A percentile compares a stretch with the other conserved stretches of the same genome.
Conservation (phyloP, 2,329 filamentous ascomycete species). For the Aspergillus cejpii region DNA sequence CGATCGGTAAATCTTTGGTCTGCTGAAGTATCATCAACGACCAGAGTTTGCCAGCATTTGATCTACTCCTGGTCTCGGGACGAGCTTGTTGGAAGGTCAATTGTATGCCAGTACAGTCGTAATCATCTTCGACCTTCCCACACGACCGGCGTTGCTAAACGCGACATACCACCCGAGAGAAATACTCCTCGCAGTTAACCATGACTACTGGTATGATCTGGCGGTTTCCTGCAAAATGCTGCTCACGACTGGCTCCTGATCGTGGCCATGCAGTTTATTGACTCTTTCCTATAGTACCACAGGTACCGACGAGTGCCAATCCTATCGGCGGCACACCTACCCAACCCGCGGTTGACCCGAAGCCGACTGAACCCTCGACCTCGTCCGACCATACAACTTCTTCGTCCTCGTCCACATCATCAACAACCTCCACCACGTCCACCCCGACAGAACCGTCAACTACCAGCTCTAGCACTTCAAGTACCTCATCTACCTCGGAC, state of each 20-base stretch:
- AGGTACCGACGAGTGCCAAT: constrained; percentile 6
- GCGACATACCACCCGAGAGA: neutral
- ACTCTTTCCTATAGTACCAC: neutral
- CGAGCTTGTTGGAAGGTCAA: neutral
- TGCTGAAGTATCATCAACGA: neutral
- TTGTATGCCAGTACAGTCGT: neutral
- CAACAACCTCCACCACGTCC: constrained; percentile 13
- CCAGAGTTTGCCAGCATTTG: neutral
- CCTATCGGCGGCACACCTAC: constrained; percentile 11
- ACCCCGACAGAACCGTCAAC: neutral
- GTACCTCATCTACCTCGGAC: constrained; percentile 9
- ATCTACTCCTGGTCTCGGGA: neutral
- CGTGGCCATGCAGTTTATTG: neutral
- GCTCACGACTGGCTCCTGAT: neutral
- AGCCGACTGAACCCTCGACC: constrained; percentile 11
- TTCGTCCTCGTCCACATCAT: constrained; percentile 10
- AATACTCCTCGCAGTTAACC: neutral
- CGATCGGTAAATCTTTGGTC: neutral
- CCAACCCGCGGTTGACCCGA: constrained; percentile 9
- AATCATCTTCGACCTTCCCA: neutral
- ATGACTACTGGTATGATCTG: neutral
- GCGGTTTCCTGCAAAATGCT: neutral
- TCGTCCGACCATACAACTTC: constrained; percentile 16
- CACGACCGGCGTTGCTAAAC: neutral
- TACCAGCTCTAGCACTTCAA: constrained; percentile 11